Evolutionary conservation across 1,139 yeast species (phyloP).

Genomic region (Hyphopichia khmerensis): DNA sequence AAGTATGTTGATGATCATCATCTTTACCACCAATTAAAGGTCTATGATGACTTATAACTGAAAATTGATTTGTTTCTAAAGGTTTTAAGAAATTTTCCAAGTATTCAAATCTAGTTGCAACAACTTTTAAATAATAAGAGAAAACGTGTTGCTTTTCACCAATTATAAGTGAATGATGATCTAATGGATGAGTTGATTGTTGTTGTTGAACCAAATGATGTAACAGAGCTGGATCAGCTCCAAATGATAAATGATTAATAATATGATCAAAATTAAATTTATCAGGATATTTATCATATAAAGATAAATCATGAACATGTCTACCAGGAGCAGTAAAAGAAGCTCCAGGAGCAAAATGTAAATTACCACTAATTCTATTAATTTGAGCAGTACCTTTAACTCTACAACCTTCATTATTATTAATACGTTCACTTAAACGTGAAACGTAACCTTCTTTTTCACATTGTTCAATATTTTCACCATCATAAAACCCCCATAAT

Average conservation of each 20-base stretch:
- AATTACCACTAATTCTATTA: slow-evolving; percentile 83
- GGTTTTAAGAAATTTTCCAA: slow-evolving; percentile 42
- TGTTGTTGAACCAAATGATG: slow-evolving; percentile 19
- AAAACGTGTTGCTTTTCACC: slow-evolving; percentile 62
- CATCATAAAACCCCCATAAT: slow-evolving; percentile 91
- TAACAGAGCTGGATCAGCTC: slow-evolving; percentile 50
- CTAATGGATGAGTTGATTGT: slow-evolving; percentile 69
- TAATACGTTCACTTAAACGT: slow-evolving; percentile 53
- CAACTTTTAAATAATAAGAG: slow-evolving; percentile 84
- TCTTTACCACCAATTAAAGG: slow-evolving; percentile 86
- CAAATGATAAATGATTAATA: slow-evolving; percentile 82
- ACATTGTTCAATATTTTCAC: slow-evolving; percentile 83
- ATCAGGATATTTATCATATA: slow-evolving; percentile 55
- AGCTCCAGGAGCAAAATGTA: slow-evolving; percentile 95
- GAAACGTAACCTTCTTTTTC: slow-evolving; percentile 82
- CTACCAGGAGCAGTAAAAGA: slow-evolving; percentile 53
- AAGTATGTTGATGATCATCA: slow-evolving; percentile 83
- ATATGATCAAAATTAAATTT: slow-evolving; percentile 70
- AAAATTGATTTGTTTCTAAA: slow-evolving; percentile 87
- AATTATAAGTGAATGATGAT: slow-evolving; percentile 44
- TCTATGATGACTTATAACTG: slow-evolving; percentile 87
- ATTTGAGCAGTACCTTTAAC: slow-evolving; percentile 76
- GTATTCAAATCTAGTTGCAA: slow-evolving; percentile 81
- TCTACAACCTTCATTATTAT: slow-evolving; percentile 77
- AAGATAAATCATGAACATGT: slow-evolving; percentile 83